A percentile compares a stretch with the other conserved stretches of the same genome.
Conservation (phyloP, 345 rosid species). For the Xanthoceras sorbifolium region DNA sequence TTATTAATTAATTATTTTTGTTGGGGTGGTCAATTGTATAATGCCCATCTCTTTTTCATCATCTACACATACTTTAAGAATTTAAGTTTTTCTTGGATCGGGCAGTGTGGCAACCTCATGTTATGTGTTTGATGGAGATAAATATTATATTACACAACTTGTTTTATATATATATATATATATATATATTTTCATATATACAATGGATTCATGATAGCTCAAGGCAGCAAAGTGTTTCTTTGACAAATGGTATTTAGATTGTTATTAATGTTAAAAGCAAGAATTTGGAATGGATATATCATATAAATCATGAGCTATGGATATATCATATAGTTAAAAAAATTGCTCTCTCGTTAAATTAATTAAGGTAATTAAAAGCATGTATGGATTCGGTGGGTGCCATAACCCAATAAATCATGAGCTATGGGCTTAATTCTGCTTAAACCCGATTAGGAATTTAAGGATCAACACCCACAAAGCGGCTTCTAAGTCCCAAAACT, state of each 20-base stretch:
- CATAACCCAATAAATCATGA: too few relatives aligned
- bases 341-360: too few relatives aligned
- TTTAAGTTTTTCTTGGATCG: conserved; percentile 36
- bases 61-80: neutral
- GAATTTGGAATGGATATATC: neutral
- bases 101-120: conserved; percentile 24
- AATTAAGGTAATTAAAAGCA: too few relatives aligned
- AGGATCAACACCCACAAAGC: too few relatives aligned
- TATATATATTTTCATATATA: neutral
- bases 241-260: neutral
- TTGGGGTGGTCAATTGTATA: conserved; percentile 18
- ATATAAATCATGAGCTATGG: too few relatives aligned
- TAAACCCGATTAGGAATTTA: too few relatives aligned
- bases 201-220: neutral
- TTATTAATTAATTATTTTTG: conserved; percentile 4
- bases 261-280: neutral
- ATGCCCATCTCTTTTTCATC: neutral
- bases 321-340: too few relatives aligned
- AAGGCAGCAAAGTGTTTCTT: neutral
- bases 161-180: neutral
- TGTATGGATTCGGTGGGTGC: too few relatives aligned
- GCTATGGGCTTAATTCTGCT: too few relatives aligned
- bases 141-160: conserved; percentile 6
- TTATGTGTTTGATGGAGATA: conserved; percentile 10
- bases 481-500: too few relatives aligned